phyloP scores from a whole-genome alignment of 805 yeast genomes.

The Hanseniaspora occidentalis region DNA sequence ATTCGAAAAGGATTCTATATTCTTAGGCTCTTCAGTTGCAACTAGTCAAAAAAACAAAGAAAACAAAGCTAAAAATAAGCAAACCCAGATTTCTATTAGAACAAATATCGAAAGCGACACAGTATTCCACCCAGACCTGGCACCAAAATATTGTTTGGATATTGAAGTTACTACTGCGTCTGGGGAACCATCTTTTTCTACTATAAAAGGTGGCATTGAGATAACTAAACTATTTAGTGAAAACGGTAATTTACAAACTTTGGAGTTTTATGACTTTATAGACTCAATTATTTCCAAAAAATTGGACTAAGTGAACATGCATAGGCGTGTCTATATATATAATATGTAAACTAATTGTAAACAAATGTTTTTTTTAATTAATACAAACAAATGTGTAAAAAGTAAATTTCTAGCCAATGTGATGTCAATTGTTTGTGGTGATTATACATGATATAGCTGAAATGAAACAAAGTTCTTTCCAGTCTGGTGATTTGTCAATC shows the following conservation, averaged over 20 bases:
- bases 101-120: neutral
- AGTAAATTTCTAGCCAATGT: too few species aligned
- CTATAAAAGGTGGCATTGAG: constrained; percentile 14
- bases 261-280: constrained; percentile 23
- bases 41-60: too few species aligned
- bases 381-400: neutral
- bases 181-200: constrained; percentile 9
- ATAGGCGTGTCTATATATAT: too few species aligned
- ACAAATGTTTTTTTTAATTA: too few species aligned
- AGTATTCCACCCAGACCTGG: constrained; percentile 11
- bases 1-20: constrained; percentile 32
- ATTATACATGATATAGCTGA: too few species aligned
- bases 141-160: constrained; percentile 34
- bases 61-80: constrained; percentile 21
- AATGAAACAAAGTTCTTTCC: too few species aligned
- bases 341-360: too few species aligned
- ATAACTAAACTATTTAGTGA: constrained; percentile 27
- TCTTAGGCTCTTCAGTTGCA: too few species aligned
- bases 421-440: too few species aligned
- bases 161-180: constrained; percentile 17
- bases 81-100: constrained; percentile 24
- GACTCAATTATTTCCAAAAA: neutral
- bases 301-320: neutral
- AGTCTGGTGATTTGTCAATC: too few species aligned
- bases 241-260: constrained; percentile 32